A percentile compares a stretch with the other conserved stretches of the same genome.
These are phyloP conservation scores for Phyllosticta citriasiana DNA, from an alignment of 2,329 filamentous ascomycete genomes.

Conservation along the genomic window DNA sequence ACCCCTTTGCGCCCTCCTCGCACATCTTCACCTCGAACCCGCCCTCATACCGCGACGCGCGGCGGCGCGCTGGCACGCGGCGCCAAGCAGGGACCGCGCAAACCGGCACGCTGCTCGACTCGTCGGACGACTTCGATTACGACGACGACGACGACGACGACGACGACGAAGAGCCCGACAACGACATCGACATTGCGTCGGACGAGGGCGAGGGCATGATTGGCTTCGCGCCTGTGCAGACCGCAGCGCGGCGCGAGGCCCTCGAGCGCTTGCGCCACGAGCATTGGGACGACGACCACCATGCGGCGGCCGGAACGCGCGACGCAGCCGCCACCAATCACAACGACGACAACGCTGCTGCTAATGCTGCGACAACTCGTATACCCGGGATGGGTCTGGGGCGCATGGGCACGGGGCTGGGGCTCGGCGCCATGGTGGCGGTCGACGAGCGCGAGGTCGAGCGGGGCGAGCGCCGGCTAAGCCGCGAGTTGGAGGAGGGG, in stretches of 20 bases:
- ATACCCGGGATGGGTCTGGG: neutral
- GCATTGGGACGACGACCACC: slow-evolving; percentile 1
- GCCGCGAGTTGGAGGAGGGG: slow-evolving; percentile 67
- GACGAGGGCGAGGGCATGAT: slow-evolving; percentile 39
- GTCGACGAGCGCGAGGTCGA: slow-evolving; percentile 17
- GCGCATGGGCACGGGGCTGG: neutral
- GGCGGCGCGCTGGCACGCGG: neutral
- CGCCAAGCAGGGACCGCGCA: neutral
- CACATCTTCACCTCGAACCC: neutral
- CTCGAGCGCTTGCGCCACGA: slow-evolving; percentile 24
- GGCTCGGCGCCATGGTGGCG: neutral
- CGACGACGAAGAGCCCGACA: slow-evolving; percentile 9
- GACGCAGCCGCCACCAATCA: neutral
- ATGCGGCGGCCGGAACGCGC: slow-evolving; percentile 12
- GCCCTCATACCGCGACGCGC: neutral
- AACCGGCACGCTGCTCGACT: neutral
- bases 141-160: slow-evolving; percentile 9
- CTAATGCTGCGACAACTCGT: no score
- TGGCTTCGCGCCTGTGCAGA: slow-evolving; percentile 31
- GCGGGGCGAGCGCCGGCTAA: slow-evolving; percentile 53
- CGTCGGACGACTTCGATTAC: neutral
- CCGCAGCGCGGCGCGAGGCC: slow-evolving; percentile 25
- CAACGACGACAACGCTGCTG: neutral
- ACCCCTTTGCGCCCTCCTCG: slow-evolving; percentile 1
- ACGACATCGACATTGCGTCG: slow-evolving; percentile 26